Evolutionary conservation across 306 rosid genomes (phyloP), one percentile per base, ranked within the genome.

Genomic region (Purshia tridentata): DNA sequence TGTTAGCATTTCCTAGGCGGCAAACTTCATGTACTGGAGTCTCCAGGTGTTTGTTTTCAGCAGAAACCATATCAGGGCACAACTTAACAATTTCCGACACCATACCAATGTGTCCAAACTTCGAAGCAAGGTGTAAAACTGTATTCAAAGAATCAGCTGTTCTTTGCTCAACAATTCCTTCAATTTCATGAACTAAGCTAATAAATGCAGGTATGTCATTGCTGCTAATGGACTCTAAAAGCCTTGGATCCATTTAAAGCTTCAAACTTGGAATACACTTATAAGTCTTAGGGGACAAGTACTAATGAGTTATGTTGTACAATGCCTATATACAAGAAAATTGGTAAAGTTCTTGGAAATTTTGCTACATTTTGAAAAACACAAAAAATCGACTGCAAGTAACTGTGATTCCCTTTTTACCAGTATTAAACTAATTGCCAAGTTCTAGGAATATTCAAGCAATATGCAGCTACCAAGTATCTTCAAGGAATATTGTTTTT

Each of bases 11-110:
- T 76, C 86, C 90, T 50, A 59, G 58, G 50, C 68, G 54, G 72
- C 90, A 88, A 69, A 88, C 92, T 65, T 87, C 92, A 18, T 88
- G 90, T 48, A 87, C 23, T 10, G 94, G 94, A 39, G 94, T 91
- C 78, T 88, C 90, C 16, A 67, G 44, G 57, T 73, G 68, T 44
- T 77, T 79, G 72, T 91, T 85, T 78, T 81, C 82, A 4, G 87
- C 76, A 51, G 79, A 75, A 74, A 80, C 81, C 91, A 89, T 63
- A 41, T 85, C 86, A 11, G 97, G 92, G 46, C 72, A 77, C 50
- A 85, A 6, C 68, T 70, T 84, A n/a, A 82, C 37, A 40, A 87
- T 91, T 51, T 84, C 88, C 9, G 72, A 67, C 19, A 81, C 94
- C 40, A 85, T 79, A 23, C 81, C 85, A 14, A 20, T 16, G 72